Evolutionary conservation across 371 early-diverging fungal species (phyloP), one percentile per base, ranked within the genome.

Genomic region (Enterospora canceri): DNA sequence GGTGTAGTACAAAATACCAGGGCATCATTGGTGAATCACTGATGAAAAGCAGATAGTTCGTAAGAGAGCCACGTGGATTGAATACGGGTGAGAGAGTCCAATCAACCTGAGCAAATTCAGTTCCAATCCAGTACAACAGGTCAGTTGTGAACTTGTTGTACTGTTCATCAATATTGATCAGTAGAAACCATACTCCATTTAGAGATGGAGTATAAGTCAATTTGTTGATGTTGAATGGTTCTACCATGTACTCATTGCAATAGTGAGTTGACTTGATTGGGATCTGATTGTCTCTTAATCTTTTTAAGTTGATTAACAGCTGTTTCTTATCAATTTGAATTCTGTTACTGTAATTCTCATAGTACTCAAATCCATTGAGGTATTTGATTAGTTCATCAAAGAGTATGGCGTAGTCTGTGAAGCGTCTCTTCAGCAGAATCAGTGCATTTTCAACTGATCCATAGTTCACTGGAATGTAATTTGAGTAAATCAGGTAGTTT

Each of bases 21-120:
- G 3, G 5, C 2, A 65, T 5, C 21, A 18, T n/a, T 5, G 16
- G 2, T 12, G 34, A 33, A 2, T 59, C 33, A 21, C 5, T 2
- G 33, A 56, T 58, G 23, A 34, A 47, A 19, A 26, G 29, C 4
- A 65, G 28, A 65, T 65, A 59, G 26, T 46, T 58, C 2, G 12
- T 26, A 50, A 58, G 58, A 23, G 33, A 34, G 2, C 24, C 24
- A 2, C 60, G 2, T 4, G 24, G n/a, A 19, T 59, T 58, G 26
- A 65, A 65, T n/a, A 65, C 3, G 3, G 8, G 21, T 8, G 16
- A n/a, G 16, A 62, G 26, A 15, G 4, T 23, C 24, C 32, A 8
- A 31, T 33, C 18, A 4, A 35, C 31, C 3, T 50, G 8, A 33
- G 12, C 16, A 5, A 53, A 2, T 21, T 5, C 2, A 50, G 4